phyloP scores from a whole-genome alignment of 1,284 basidiomycete species.

The Malassezia yamatoensis region DNA sequence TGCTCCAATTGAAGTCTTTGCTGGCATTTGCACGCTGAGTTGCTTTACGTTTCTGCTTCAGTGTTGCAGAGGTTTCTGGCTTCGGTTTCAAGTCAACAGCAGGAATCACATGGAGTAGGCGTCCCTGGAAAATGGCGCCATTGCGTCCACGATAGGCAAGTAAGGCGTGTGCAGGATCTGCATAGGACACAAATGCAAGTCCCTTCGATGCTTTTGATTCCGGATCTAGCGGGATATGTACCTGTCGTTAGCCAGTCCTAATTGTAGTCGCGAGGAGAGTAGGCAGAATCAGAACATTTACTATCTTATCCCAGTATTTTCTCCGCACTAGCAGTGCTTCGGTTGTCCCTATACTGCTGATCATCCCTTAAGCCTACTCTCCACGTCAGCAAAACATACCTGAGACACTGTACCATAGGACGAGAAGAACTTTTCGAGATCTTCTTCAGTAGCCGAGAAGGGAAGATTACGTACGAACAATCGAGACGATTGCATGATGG shows the following conservation, averaged over 20 bases:
- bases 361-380: constrained; percentile 25
- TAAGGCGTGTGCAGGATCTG: constrained; percentile 59
- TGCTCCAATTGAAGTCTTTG: constrained; percentile 88
- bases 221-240: constrained; percentile 70
- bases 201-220: constrained; percentile 63
- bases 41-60: constrained; percentile 56
- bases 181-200: constrained; percentile 66
- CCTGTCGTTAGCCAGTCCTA: constrained; percentile 51
- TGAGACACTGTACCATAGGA: constrained; percentile 60
- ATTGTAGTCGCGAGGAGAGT: too few species aligned
- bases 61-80: constrained; percentile 19
- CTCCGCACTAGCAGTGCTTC: constrained; percentile 30
- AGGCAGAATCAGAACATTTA: constrained; percentile 26
- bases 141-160: constrained; percentile 70
- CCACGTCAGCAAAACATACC: constrained; percentile 31
- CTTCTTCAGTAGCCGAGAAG: constrained; percentile 67
- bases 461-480: constrained; percentile 85
- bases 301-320: constrained; percentile 45
- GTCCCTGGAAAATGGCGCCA: constrained; percentile 78
- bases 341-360: constrained; percentile 46
- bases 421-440: constrained; percentile 62
- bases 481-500: constrained; percentile 67
- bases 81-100: constrained; percentile 57
- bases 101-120: constrained; percentile 77
- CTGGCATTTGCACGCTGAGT: constrained; percentile 65